Evolutionary conservation across 2,329 filamentous ascomycete genomes (phyloP), one percentile per base, ranked within the genome.

Genomic region (Dothideomycetes sp.): DNA sequence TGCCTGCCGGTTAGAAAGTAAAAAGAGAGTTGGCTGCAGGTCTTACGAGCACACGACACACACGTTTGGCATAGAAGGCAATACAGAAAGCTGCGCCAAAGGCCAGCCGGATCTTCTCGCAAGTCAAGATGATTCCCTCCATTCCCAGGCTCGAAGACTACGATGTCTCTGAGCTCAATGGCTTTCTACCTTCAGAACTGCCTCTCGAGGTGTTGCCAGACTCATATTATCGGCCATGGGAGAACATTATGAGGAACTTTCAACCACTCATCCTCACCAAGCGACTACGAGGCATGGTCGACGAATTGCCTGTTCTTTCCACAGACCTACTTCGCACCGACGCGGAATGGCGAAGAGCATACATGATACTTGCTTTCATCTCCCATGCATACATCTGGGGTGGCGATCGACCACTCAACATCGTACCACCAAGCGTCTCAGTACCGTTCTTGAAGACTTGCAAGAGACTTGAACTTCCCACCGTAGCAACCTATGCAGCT

Each of bases 151-250:
- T 84, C 42, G 72, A 76, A 58, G 81, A 93, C 61, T 94, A 93
- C 65, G 84, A 82, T 63, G 76, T 87, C 60, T 84, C 83, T 49
- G 67, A 75, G 45, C 69, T 77, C 42, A 77, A 86, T 64, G 91
- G 91, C 54, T 98, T 98, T 65, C 75, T 98, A 39, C 87, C 91
- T 2, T 70, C 83, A 46, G 78, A 85, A 47, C 65, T 83, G 27
- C 91, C 91, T 31, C 69, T 96, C 47, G 79, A 84, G 45, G 68
- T 76, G 40, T 77, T 98, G 11, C 83, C 87, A 8, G 84, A 95
- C 55, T 75, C 82, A 3, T 96, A 95, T 68, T 98, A 96, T 63
- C 80, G 84, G 60, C 85, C 86, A 56, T 98, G 91, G 91, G 91
- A 98, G 64, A 76, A 81, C 34, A 73, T 95, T 36, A 76, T 81